phyloP scores from a whole-genome alignment of 1,284 basidiomycete species.

The Trichosporon inkin region DNA sequence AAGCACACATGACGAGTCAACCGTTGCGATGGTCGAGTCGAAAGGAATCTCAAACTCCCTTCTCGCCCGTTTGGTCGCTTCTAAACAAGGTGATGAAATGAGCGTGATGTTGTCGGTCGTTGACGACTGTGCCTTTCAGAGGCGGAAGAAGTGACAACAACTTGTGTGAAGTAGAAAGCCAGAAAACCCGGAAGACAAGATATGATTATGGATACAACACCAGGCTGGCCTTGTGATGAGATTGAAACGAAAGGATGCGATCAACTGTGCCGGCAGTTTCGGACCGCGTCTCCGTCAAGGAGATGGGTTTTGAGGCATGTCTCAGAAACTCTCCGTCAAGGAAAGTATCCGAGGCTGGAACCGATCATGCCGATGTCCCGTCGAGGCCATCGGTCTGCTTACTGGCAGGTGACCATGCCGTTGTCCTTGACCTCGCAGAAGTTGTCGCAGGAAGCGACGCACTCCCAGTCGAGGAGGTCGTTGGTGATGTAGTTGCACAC shows the following conservation, averaged over 20 bases:
- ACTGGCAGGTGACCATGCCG: slow-evolving; percentile 7
- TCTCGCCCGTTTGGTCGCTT: neutral
- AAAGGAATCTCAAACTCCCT: neutral
- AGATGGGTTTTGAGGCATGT: neutral
- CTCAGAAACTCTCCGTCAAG: neutral
- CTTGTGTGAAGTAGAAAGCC: neutral
- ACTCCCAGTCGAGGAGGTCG: slow-evolving; percentile 19
- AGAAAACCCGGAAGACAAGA: neutral
- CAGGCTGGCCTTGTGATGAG: neutral
- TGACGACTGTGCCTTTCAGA: neutral
- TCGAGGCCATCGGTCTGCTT: slow-evolving; percentile 2
- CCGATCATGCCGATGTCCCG: no score
- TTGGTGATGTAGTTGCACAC: slow-evolving; percentile 30
- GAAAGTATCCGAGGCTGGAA: neutral
- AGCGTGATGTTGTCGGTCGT: neutral
- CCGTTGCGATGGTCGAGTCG: neutral
- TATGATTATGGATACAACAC: slow-evolving; percentile 1
- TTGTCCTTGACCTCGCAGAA: slow-evolving; percentile 8
- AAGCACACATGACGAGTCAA: neutral
- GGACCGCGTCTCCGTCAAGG: neutral
- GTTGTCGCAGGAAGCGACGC: slow-evolving; percentile 13
- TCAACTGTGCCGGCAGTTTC: slow-evolving; percentile 4
- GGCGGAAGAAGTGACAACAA: neutral
- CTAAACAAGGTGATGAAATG: neutral
- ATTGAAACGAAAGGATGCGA: slow-evolving; percentile 1